These are phyloP conservation scores for Lentinula sp. DNA, from an alignment of 768 basidiomycete genomes.

Conservation along the genomic window DNA sequence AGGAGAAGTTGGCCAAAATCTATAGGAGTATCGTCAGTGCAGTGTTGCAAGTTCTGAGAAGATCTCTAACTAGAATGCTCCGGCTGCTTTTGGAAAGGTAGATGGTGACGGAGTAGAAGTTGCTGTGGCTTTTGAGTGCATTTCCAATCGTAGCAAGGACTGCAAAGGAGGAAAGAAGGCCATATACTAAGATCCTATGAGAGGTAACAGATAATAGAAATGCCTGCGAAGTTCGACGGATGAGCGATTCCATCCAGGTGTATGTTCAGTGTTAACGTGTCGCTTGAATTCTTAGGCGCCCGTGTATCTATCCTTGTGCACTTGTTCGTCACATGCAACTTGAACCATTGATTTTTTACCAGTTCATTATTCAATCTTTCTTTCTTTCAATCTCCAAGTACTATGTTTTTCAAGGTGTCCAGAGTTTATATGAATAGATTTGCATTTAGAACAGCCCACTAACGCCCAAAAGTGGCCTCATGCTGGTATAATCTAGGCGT, in stretches of 20 bases:
- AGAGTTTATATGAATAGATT: no score
- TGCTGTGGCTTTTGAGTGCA: slow-evolving; percentile 77
- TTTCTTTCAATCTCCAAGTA: no score
- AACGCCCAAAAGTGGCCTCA: no score
- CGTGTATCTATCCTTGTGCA: no score
- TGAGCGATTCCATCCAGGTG: not conserved
- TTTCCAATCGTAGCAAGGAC: slow-evolving; percentile 71
- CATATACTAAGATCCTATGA: slow-evolving; percentile 67
- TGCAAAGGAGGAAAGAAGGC: slow-evolving; percentile 57
- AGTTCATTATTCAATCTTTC: no score
- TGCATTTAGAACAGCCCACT: no score
- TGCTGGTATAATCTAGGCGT: no score
- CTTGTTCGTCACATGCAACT: no score
- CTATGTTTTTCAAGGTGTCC: no score
- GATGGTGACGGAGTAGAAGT: slow-evolving; percentile 93
- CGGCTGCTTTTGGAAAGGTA: slow-evolving; percentile 90
- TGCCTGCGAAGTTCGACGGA: slow-evolving; percentile 4
- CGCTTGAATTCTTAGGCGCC: not conserved
- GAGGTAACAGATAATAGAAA: slow-evolving; percentile 38
- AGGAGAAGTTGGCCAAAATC: slow-evolving; percentile 88
- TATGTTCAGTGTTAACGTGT: not conserved
- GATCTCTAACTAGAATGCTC: slow-evolving; percentile 72
- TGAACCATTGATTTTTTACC: no score
- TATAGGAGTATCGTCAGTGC: slow-evolving; percentile 22
- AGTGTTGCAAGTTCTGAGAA: no score